phyloP scores from a whole-genome alignment of 1,284 basidiomycete species.

The Marasmius fiardii region DNA sequence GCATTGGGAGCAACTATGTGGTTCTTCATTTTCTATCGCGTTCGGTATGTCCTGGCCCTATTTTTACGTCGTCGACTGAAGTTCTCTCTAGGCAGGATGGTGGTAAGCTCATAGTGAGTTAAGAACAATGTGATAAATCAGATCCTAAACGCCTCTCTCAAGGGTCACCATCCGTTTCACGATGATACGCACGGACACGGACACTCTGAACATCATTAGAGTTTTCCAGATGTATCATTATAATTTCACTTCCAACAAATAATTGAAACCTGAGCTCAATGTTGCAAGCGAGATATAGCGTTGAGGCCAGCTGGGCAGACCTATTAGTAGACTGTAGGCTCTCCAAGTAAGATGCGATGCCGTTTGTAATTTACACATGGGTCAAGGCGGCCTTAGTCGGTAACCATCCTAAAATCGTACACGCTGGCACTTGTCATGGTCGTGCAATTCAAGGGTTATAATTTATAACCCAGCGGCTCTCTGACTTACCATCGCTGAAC shows the following conservation, averaged over 20 bases:
- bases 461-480: neutral
- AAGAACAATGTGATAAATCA: neutral
- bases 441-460: too few species aligned
- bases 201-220: constrained; percentile 26
- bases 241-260: neutral
- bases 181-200: constrained; percentile 51
- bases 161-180: constrained; percentile 61
- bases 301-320: too few species aligned
- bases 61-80: constrained; percentile 5
- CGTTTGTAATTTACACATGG: too few species aligned
- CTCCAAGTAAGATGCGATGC: too few species aligned
- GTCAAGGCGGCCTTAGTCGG: too few species aligned
- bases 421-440: too few species aligned
- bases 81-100: constrained; percentile 59
- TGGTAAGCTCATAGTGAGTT: constrained; percentile 62
- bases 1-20: constrained; percentile 90
- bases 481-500: constrained; percentile 16
- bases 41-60: constrained; percentile 59
- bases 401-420: too few species aligned
- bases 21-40: constrained; percentile 97
- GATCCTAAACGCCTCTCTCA: constrained; percentile 22
- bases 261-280: constrained; percentile 12
- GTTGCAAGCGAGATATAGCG: neutral
- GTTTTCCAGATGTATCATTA: constrained; percentile 6
- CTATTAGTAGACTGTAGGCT: too few species aligned